A percentile compares a stretch with the other conserved stretches of the same genome.
Conservation (phyloP, 2,329 filamentous ascomycete species). For the Gnomoniopsis smithogilvyi region DNA sequence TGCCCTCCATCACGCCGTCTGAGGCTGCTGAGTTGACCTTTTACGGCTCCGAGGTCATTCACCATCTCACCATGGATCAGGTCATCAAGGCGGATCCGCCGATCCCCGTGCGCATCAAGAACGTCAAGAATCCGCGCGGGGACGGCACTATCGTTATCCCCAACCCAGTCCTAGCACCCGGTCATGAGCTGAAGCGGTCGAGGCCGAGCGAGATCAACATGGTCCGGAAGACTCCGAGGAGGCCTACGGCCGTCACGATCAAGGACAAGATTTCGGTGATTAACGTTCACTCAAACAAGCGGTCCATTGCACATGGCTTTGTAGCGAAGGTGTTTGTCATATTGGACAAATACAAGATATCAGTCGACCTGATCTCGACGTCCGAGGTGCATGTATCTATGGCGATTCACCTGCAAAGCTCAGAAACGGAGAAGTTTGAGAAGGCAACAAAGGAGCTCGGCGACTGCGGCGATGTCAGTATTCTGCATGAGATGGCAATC, state of each 20-base stretch:
- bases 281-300: constrained; percentile 97
- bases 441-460: constrained; percentile 69
- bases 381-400: constrained; percentile 97
- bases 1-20: constrained; percentile 83
- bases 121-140: constrained; percentile 81
- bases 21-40: constrained; percentile 96
- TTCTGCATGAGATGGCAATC: constrained; percentile 91
- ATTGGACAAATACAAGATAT: constrained; percentile 80
- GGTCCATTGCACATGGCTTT: constrained; percentile 93
- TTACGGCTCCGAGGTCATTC: constrained; percentile 94
- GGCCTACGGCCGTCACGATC: constrained; percentile 89
- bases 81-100: constrained; percentile 74
- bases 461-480: constrained; percentile 84
- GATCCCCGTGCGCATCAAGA: constrained; percentile 87
- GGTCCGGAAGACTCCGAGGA: constrained; percentile 59
- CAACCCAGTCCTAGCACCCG: constrained; percentile 55
- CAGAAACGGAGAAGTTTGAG: constrained; percentile 59
- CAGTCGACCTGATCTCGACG: constrained; percentile 93
- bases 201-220: constrained; percentile 36
- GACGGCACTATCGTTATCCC: constrained; percentile 81
- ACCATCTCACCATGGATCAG: constrained; percentile 98
- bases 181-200: constrained; percentile 57
- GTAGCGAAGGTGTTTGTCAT: constrained; percentile 92
- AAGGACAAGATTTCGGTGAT: constrained; percentile 96
- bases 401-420: constrained; percentile 82